Base-by-base conservation (phyloP, 2,329 filamentous ascomycete genomes). In the Geoglossum cookeanum region DNA sequence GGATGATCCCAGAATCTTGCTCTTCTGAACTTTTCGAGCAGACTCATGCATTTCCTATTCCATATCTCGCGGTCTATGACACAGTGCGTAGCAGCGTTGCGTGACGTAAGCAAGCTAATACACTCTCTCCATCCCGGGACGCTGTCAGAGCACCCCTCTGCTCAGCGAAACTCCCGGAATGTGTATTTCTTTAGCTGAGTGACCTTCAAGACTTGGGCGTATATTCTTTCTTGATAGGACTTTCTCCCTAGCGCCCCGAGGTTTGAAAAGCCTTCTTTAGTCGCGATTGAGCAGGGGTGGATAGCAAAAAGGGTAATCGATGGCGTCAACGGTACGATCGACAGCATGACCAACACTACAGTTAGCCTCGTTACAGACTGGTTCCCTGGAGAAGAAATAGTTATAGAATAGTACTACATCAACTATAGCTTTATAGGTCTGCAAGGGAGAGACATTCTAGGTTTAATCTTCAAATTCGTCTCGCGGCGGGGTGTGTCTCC, bases 401-500 rank as follows among this genome's bases (percentile, higher is more conserved):
- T 56, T 57, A 52, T 57, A 56, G 39, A 59, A 59, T 15, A 58
- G 55, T 59, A 29, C 49, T 27, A 57, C 53, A 47, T 57, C 55
- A 48, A 58, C 56, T 55, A 58, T 27, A 59, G 53, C 39, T 57
- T 59, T 42, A 39, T 59, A 59, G 51, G 58, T 49, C 58, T 42
- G 13, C 13, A 15, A 42, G 13, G 13, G 53, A 56, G 53, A 58
- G 48, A 49, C 53, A n/a, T 55, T 51, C 13, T 7, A 42, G 39
- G 39, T 42, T 13, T 42, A 58, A 60, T 55, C 32, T 33, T 32
- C 49, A 58, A 33, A 60, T 57, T 58, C 48, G 59, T 60, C 58
- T 60, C 59, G 57, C 55, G 47, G 61, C 60, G 55, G 45, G 55
- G 60, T 60, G 59, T 55, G 59, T 61, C 59, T 61, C 60, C 56